These are phyloP conservation scores for Tieghemostelium lacteum DNA, from an alignment of 78 protist species.

Conservation along the genomic window DNA sequence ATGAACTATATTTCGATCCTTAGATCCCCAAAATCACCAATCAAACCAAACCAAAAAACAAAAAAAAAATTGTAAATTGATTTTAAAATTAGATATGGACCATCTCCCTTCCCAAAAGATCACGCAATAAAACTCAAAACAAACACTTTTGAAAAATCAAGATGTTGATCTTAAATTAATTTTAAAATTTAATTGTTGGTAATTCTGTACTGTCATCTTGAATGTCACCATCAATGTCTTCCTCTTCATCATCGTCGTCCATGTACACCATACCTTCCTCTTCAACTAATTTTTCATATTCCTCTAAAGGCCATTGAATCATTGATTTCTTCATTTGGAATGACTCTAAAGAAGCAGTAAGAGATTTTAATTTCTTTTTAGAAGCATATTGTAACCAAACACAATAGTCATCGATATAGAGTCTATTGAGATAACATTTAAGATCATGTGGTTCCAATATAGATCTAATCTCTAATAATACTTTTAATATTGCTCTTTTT, in stretches of 20 bases:
- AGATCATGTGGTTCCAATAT: slow-evolving; percentile 43
- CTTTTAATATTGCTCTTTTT: slow-evolving; percentile 48
- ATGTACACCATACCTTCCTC: slow-evolving; percentile 75
- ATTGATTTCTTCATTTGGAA: slow-evolving; percentile 10
- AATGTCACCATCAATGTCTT: no score
- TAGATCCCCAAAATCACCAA: no score
- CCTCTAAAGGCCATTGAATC: slow-evolving; percentile 61
- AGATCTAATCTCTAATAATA: slow-evolving; percentile 35
- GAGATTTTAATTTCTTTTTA: slow-evolving; percentile 50
- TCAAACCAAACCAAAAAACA: no score
- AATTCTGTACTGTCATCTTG: not conserved
- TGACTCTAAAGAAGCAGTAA: not conserved
- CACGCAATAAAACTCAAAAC: no score
- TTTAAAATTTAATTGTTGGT: not conserved
- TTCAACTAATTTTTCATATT: slow-evolving; percentile 70
- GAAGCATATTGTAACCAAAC: slow-evolving; percentile 70
- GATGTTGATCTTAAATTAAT: no score
- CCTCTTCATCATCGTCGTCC: slow-evolving; percentile 46
- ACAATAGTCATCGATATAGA: slow-evolving; percentile 72
- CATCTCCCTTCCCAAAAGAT: no score
- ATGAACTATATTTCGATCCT: no score
- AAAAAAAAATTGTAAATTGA: no score
- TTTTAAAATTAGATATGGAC: no score
- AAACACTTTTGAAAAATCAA: no score
- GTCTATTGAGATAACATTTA: slow-evolving; percentile 55